phyloP scores from a whole-genome alignment of 1,284 basidiomycete species.

The Meripilus lineatus region DNA sequence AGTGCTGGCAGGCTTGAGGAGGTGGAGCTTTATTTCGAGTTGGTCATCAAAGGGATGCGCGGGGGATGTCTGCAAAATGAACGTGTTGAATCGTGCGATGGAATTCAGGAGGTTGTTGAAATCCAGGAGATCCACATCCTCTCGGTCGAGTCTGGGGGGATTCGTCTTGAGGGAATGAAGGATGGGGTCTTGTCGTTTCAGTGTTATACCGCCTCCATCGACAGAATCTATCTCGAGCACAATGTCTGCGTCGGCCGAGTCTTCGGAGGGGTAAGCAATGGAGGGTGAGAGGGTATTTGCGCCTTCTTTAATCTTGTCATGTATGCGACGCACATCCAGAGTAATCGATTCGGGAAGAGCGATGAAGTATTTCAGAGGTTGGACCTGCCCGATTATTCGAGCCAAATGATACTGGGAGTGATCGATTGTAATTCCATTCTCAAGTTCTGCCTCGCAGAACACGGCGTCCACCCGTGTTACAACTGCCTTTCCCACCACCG shows the following conservation, averaged over 20 bases:
- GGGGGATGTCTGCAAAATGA: conserved; percentile 4
- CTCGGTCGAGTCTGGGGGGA: conserved; percentile 1
- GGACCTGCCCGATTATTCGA: no score
- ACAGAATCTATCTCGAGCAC: conserved; percentile 7
- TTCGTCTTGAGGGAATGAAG: background rate
- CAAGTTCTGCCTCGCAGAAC: no score
- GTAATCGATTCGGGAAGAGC: no score
- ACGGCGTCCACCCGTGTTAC: conserved; percentile 4
- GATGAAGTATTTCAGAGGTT: no score
- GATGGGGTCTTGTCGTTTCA: conserved; percentile 5
- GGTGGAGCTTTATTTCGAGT: conserved; percentile 7
- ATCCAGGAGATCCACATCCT: conserved; percentile 5
- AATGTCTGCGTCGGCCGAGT: conserved; percentile 4
- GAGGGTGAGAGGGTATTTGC: no score
- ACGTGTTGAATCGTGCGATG: conserved; percentile 11
- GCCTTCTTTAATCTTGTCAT: no score
- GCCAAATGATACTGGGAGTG: no score
- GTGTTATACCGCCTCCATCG: conserved; percentile 4
- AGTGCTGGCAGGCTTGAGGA: background rate
- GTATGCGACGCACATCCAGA: no score
- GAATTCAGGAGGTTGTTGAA: conserved; percentile 6
- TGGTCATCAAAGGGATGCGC: conserved; percentile 6
- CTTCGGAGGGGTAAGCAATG: no score
- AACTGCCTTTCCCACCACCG: conserved; percentile 7
- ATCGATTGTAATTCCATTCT: no score